Percentiles rank a stretch among this genome's conserved stretches.
These are phyloP conservation scores for Nannochloris sp. DNA, from an alignment of 139 green algal species.

Conservation along the genomic window DNA sequence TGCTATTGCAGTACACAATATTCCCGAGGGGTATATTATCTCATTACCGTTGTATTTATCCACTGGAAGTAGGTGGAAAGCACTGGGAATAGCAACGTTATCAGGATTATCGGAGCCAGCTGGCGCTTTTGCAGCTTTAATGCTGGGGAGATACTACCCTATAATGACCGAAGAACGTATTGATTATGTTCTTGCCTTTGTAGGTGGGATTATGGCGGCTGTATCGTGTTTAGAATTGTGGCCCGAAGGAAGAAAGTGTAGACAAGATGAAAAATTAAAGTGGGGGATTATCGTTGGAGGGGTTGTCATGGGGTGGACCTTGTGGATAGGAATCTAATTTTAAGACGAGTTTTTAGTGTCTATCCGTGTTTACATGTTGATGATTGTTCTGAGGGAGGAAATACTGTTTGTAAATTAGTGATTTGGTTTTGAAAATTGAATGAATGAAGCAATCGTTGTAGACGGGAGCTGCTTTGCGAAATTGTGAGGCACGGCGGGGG, in stretches of 20 bases:
- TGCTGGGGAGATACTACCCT: slow-evolving; percentile 55
- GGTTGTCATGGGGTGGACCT: slow-evolving; percentile 67
- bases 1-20: slow-evolving; percentile 86
- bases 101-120: slow-evolving; percentile 78
- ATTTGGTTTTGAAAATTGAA: too few relatives aligned
- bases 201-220: slow-evolving; percentile 81
- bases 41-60: slow-evolving; percentile 83
- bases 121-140: slow-evolving; percentile 64
- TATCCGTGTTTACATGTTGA: background rate
- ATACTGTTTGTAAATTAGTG: too few relatives aligned
- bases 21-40: slow-evolving; percentile 76
- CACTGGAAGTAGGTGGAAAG: slow-evolving; percentile 64
- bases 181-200: slow-evolving; percentile 68
- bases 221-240: slow-evolving; percentile 80
- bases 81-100: slow-evolving; percentile 58
- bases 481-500: background rate
- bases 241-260: slow-evolving; percentile 72
- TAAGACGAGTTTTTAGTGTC: background rate
- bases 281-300: slow-evolving; percentile 50
- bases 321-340: slow-evolving; percentile 22
- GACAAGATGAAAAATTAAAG: slow-evolving; percentile 43
- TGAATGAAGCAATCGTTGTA: too few relatives aligned
- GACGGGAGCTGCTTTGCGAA: slow-evolving; percentile 14
- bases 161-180: slow-evolving; percentile 52
- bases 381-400: too few relatives aligned